Conservation (phyloP, 2,329 filamentous ascomycete species). For the Corinectria fuckeliana region DNA sequence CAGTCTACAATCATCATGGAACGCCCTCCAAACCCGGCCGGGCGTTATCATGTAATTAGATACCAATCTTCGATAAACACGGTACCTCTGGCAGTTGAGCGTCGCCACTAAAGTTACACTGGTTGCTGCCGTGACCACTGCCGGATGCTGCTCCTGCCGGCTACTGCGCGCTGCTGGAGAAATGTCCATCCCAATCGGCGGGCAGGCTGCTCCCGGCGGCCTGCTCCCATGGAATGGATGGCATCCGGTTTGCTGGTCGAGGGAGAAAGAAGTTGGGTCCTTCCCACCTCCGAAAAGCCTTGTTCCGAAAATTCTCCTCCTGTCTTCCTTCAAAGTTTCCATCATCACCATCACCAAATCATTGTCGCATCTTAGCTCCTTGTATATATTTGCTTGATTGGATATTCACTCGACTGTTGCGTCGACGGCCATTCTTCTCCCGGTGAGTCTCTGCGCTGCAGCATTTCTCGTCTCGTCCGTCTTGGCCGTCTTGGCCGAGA, state of each 20-base stretch:
- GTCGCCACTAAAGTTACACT: neutral
- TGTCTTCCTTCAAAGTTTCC: neutral
- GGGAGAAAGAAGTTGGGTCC: neutral
- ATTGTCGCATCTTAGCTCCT: neutral
- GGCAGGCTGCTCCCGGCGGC: neutral
- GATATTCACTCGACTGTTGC: neutral
- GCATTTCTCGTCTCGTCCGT: neutral
- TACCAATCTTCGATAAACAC: neutral
- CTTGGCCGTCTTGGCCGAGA: neutral
- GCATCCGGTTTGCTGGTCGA: constrained; percentile 1
- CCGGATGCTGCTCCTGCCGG: neutral
- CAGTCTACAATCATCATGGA: neutral
- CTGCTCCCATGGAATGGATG: constrained; percentile 2
- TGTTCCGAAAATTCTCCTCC: neutral
- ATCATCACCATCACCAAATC: neutral
- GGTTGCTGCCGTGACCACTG: neutral
- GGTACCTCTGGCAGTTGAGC: neutral
- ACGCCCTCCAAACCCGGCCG: too few relatives aligned
- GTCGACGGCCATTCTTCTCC: neutral
- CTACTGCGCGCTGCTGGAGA: neutral
- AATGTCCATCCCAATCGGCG: neutral
- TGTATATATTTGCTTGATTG: constrained; percentile 2
- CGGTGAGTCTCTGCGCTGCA: neutral
- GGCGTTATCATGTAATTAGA: neutral
- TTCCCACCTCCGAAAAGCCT: neutral